Evolutionary conservation across 805 yeast species (phyloP).

Genomic region (Spathaspora sp.): DNA sequence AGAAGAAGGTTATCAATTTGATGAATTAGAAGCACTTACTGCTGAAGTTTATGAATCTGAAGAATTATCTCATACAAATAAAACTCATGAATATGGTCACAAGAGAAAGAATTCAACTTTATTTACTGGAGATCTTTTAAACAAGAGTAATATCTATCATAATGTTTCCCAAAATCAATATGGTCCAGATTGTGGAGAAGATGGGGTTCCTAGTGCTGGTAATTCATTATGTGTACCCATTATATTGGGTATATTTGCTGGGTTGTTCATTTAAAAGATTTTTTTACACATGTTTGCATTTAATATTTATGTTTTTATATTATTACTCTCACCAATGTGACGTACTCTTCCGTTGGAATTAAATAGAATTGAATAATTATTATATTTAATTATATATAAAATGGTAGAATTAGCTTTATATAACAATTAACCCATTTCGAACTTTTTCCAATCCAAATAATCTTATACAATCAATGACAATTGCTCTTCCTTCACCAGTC

Average conservation of each 20-base stretch:
- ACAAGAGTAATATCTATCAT: slow-evolving; percentile 2
- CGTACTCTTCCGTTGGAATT: slow-evolving; percentile 7
- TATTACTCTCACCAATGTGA: slow-evolving; percentile 2
- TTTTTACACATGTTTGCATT: not conserved
- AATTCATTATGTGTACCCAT: not conserved
- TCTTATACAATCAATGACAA: slow-evolving; percentile 40
- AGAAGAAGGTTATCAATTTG: slow-evolving; percentile 7
- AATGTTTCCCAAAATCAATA: slow-evolving; percentile 6
- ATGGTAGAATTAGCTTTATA: no score
- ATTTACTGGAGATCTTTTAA: not conserved
- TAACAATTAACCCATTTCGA: slow-evolving; percentile 12
- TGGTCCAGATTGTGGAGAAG: slow-evolving; percentile 6
- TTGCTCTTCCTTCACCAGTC: slow-evolving; percentile 17
- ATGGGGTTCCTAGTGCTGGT: not conserved
- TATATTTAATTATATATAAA: not conserved
- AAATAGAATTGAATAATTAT: not conserved
- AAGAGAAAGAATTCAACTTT: not conserved
- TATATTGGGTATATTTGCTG: slow-evolving; percentile 3
- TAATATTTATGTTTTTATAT: not conserved
- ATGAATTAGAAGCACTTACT: slow-evolving; percentile 8
- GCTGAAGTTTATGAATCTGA: slow-evolving; percentile 6
- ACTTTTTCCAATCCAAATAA: slow-evolving; percentile 39
- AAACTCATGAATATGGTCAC: not conserved
- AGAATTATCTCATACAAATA: not conserved
- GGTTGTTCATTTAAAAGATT: slow-evolving; percentile 1